Evolutionary conservation across 2,329 filamentous ascomycete species (phyloP), one percentile per base, ranked within the genome.

Genomic region (Microcyclospora tardicrescens): DNA sequence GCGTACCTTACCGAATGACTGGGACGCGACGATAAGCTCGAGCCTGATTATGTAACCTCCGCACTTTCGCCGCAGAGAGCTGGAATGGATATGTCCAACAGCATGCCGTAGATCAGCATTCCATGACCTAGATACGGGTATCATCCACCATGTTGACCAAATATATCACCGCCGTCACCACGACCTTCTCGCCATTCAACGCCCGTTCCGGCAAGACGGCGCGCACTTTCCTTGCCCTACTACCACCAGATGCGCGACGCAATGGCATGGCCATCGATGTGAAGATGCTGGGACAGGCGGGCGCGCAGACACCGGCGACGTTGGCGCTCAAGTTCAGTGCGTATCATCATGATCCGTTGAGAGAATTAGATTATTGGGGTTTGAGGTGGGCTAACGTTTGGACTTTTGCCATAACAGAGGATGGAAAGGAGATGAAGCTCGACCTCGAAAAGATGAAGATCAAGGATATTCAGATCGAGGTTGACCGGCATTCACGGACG

Each of bases 111-210:
- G 5, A 24, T 24, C 19, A 24, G 19, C 19, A 24, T 5, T 24
- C 4, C 4, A 24, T 24, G 19, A 10, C 14, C 19, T 13, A n/a
- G n/a, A n/a, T n/a, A n/a, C n/a, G n/a, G n/a, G n/a, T n/a, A n/a
- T 5, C 38, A 28, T 13, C 38, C 39, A 33, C 16, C 6, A 91
- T 91, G 84, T 84, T 91, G 44, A 89, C 83, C 43, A 78, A 79
- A 59, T 91, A 84, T 68, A 75, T 93, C 61, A 89, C 86, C 60
- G 77, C 85, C 60, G 78, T 96, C 54, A 77, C 73, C 54, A 81
- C 85, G 48, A 77, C 77, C 60, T 95, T 96, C 77, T 94, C 93
- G 65, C 89, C 91, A 30, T 96, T 96, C 73, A 81, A 78, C 19
- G 65, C 73, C 16, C 71, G 73, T 59, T 79, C 84, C 36, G 59